A percentile compares a stretch with the other conserved stretches of the same genome.
These are phyloP conservation scores for Pythium monospermum DNA, from an alignment of 352 stramenopile genomes.

Conservation along the genomic window DNA sequence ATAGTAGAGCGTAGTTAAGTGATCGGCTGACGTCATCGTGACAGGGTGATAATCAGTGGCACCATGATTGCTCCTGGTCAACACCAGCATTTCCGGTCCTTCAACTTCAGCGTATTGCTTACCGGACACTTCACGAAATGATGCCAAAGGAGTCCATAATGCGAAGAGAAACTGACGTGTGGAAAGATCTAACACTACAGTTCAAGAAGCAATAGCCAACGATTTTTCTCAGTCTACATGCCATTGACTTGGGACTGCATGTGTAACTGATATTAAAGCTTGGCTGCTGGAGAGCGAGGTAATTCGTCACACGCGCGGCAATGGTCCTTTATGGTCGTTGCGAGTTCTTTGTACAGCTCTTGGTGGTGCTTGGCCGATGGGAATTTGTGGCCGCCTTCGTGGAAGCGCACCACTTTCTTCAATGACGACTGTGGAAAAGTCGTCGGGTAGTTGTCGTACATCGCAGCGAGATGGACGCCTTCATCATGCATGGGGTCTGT, in stretches of 20 bases:
- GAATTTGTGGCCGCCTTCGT: slow-evolving; percentile 59
- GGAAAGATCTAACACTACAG: too few relatives aligned
- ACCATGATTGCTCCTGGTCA: too few relatives aligned
- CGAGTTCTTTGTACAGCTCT: slow-evolving; percentile 25
- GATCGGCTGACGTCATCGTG: not conserved
- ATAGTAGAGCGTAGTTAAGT: not conserved
- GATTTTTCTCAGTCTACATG: too few relatives aligned
- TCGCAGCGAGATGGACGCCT: slow-evolving; percentile 23
- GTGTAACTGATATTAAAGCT: too few relatives aligned
- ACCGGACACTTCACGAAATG: too few relatives aligned
- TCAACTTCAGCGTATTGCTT: too few relatives aligned
- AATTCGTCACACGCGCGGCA: slow-evolving; percentile 10
- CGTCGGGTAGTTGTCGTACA: slow-evolving; percentile 29
- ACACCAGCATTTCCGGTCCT: too few relatives aligned
- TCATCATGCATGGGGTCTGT: slow-evolving; percentile 33
- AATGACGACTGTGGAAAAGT: slow-evolving; percentile 12
- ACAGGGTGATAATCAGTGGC: not conserved
- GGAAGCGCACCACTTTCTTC: slow-evolving; percentile 28
- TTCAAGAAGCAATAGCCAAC: too few relatives aligned
- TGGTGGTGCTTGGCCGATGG: slow-evolving; percentile 44
- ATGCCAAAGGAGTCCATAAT: too few relatives aligned
- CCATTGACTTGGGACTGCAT: too few relatives aligned
- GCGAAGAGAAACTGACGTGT: too few relatives aligned
- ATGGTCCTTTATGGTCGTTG: slow-evolving; percentile 18
- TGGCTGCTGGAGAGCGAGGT: not conserved